Evolutionary conservation across 208 protist species (phyloP), one percentile per base, ranked within the genome.

Genomic region (Leishmania arabica): DNA sequence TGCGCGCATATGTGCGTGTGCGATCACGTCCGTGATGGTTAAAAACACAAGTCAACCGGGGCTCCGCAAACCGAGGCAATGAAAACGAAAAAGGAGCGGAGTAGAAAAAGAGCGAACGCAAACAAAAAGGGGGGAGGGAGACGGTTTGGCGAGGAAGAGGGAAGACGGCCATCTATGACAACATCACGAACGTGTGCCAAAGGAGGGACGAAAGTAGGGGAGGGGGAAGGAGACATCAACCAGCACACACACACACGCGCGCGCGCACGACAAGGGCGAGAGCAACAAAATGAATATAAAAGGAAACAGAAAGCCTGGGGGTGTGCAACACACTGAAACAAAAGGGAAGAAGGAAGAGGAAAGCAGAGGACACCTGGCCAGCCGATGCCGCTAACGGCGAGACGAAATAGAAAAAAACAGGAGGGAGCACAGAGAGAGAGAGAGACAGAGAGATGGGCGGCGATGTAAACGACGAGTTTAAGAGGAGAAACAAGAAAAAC

Each of bases 1-100:
- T 13, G 37, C 66, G 66, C 66, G 31, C 40, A 17, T 71, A 71
- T 71, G 66, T 37, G 66, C 66, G 40, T 42, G 66, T 71, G 42
- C 40, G 66, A 71, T 71, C 40, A 71, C 34, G 66, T 71, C 31
- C 21, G 13, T 49, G 40, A 47, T 71, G 21, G 66, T n/a, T 47
- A n/a, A 71, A 42, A 15, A 49, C 9, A 71, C 40, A 47, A 4
- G 66, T n/a, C 5, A 71, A 17, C 66, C 37, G 5, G 66, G n/a
- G 40, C 40, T 71, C 5, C 40, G 40, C 40, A 11, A 71, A 71
- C 13, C 5, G 8, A 49, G 8, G 45, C 45, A 49, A 49, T 11
- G 13, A 42, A 69, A 69, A 34, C 9, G 21, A 53, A 24, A 58
- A 75, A 15, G 40, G 40, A n/a, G 21, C n/a, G 15, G 66, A 49